A percentile compares a stretch with the other conserved stretches of the same genome.
Evolutionary conservation across 2,329 filamentous ascomycete genomes (phyloP).

Genomic region (Venturia aucupariae): DNA sequence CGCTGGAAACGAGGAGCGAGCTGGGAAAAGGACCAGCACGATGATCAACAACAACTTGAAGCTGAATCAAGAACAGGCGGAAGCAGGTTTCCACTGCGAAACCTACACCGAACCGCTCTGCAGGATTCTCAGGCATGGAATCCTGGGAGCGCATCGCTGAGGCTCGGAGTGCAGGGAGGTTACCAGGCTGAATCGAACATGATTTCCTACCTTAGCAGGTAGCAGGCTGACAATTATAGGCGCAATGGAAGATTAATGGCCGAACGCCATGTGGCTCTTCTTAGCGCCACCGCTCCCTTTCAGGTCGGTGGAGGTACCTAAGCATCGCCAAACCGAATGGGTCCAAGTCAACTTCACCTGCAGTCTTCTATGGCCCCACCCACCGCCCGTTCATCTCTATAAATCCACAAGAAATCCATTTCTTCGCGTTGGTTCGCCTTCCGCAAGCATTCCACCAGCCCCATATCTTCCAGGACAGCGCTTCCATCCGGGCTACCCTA

Average conservation of each 20-base stretch:
- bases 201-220: too few relatives aligned
- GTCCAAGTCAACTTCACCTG: too few relatives aligned
- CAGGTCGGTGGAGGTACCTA: not conserved
- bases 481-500: not conserved
- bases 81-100: not conserved
- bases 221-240: not conserved
- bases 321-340: not conserved
- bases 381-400: not conserved
- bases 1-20: too few relatives aligned
- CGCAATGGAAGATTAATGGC: not conserved
- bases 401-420: not conserved
- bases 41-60: too few relatives aligned
- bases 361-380: not conserved
- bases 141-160: not conserved
- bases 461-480: not conserved
- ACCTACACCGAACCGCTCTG: not conserved
- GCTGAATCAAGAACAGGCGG: not conserved
- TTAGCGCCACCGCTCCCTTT: not conserved
- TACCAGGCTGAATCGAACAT: not conserved
- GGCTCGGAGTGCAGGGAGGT: not conserved
- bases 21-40: not conserved
- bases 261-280: not conserved
- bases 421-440: too few relatives aligned
- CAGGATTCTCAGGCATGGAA: not conserved
- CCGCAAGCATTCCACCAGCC: not conserved